Conservation (phyloP, 2,329 filamentous ascomycete species). For the Fusarium setosum region DNA sequence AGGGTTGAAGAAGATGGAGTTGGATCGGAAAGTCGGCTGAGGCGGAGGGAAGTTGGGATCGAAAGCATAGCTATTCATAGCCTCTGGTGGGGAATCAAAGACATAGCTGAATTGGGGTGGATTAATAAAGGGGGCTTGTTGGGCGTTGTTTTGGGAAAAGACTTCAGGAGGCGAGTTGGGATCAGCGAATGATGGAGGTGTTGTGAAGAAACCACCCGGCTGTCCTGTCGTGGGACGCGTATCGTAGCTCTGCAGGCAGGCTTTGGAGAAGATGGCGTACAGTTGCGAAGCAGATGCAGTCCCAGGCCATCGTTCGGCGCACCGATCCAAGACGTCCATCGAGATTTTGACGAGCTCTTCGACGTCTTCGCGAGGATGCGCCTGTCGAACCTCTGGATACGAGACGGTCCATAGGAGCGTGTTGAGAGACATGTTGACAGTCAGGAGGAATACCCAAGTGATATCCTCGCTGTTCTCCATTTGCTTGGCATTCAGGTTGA, state of each 20-base stretch:
- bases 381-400: slow-evolving; percentile 82
- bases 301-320: slow-evolving; percentile 91
- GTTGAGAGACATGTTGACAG: slow-evolving; percentile 91
- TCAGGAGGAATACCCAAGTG: slow-evolving; percentile 93
- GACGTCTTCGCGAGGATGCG: slow-evolving; percentile 79
- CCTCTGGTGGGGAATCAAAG: slow-evolving; percentile 66
- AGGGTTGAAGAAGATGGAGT: slow-evolving; percentile 73
- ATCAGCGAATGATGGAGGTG: slow-evolving; percentile 48
- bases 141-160: slow-evolving; percentile 43
- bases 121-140: slow-evolving; percentile 55
- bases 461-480: slow-evolving; percentile 82
- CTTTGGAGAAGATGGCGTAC: slow-evolving; percentile 86
- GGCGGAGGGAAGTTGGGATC: slow-evolving; percentile 55
- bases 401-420: slow-evolving; percentile 92
- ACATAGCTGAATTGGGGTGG: slow-evolving; percentile 69
- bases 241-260: slow-evolving; percentile 90
- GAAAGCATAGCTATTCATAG: slow-evolving; percentile 60
- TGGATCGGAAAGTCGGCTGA: slow-evolving; percentile 71
- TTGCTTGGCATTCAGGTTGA: slow-evolving; percentile 83
- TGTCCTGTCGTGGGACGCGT: slow-evolving; percentile 51
- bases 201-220: slow-evolving; percentile 47
- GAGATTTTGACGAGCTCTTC: slow-evolving; percentile 79
- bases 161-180: slow-evolving; percentile 47
- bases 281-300: slow-evolving; percentile 86
- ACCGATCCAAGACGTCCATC: slow-evolving; percentile 81